Percentiles rank a stretch among this genome's conserved stretches.
Conservation (phyloP, 345 rosid genomes). For the Camelina sativa region DNA sequence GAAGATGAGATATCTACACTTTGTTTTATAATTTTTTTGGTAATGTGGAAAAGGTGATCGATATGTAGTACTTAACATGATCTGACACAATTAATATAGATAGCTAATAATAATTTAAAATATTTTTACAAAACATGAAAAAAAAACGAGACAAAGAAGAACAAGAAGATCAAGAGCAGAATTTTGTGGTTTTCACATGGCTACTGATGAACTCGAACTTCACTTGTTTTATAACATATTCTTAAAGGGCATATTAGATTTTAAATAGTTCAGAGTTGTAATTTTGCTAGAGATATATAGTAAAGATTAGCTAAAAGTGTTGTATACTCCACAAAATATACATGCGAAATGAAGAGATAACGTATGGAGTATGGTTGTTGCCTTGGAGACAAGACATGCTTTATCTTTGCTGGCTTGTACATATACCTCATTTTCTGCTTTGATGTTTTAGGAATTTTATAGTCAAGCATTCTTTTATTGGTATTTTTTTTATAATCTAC, state of each 20-base stretch:
- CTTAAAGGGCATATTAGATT: constrained; percentile 1
- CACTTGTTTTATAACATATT: constrained; percentile 2
- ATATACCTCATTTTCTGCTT: constrained; percentile 26
- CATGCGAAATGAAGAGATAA: background rate
- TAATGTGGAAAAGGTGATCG: constrained; percentile 18
- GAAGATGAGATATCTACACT: constrained; percentile 30
- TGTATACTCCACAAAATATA: background rate
- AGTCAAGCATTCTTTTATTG: background rate
- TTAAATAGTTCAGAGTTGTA: background rate
- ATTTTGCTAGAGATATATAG: constrained; percentile 15
- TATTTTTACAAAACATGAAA: no score
- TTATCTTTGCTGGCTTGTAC: constrained; percentile 36
- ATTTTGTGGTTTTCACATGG: constrained; percentile 17
- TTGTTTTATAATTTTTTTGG: constrained; percentile 12
- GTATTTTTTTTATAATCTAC: no score
- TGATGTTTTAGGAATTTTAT: background rate
- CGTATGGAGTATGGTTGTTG: constrained; percentile 13
- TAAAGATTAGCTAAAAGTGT: background rate
- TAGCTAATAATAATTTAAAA: background rate
- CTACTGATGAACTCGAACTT: constrained; percentile 17
- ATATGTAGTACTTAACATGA: background rate
- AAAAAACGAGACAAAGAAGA: background rate
- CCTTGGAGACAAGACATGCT: constrained; percentile 36
- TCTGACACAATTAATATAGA: background rate
- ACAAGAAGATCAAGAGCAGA: background rate